Evolutionary conservation across 176 grass and related monocot genomes (phyloP).

Genomic region (Oryza rufipogon): DNA sequence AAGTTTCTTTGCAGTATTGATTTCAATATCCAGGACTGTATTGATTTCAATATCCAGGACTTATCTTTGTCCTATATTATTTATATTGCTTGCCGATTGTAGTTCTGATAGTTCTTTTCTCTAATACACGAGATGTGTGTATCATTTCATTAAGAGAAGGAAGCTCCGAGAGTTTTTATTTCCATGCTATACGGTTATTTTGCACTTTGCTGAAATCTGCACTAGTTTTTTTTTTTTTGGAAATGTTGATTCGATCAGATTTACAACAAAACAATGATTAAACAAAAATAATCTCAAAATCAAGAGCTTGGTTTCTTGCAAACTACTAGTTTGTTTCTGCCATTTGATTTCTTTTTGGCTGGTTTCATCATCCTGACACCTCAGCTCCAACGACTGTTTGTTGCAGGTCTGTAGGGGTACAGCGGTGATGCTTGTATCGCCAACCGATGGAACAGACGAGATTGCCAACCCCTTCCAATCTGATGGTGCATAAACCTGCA

Average conservation of each 20-base stretch:
- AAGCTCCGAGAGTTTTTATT: neutral
- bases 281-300: neutral
- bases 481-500: constrained; percentile 52
- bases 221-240: neutral
- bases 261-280: neutral
- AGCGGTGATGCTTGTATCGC: constrained; percentile 73
- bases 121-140: too few relatives aligned
- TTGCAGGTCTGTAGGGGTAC: constrained; percentile 74
- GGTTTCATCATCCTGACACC: neutral
- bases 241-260: neutral
- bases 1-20: constrained; percentile 34
- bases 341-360: neutral
- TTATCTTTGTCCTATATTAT: neutral
- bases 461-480: constrained; percentile 77
- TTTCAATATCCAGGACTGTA: neutral
- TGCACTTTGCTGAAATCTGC: neutral
- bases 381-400: neutral
- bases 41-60: neutral
- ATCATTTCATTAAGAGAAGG: too few relatives aligned
- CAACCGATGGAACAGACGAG: constrained; percentile 75
- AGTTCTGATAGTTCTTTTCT: neutral
- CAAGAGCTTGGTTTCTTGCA: neutral
- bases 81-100: neutral
- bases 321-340: neutral
- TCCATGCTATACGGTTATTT: neutral